Evolutionary conservation across 768 basidiomycete species (phyloP).

Genomic region (Agaricus bisporus): DNA sequence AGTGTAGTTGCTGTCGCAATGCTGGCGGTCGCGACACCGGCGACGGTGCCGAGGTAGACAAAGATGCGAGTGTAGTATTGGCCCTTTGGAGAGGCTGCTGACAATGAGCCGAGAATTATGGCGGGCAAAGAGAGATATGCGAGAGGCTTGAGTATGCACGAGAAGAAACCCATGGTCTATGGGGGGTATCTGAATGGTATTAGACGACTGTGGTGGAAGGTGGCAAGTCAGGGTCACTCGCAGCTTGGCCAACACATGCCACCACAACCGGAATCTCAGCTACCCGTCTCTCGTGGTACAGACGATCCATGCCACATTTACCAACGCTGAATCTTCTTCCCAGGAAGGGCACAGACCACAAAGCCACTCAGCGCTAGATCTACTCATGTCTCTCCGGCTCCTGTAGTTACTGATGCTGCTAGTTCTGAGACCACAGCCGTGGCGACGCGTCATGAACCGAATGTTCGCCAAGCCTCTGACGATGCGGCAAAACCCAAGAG

Average conservation of each 20-base stretch:
- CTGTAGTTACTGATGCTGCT: not conserved
- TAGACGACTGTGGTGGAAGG: not conserved
- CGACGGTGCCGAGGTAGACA: slow-evolving; percentile 69
- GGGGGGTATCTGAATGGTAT: slow-evolving; percentile 5
- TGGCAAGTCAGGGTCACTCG: slow-evolving; percentile 3
- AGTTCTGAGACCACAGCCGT: not conserved
- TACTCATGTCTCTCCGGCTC: slow-evolving; percentile 6
- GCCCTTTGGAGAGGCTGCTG: slow-evolving; percentile 46
- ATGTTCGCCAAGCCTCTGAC: not conserved
- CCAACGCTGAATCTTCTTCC: slow-evolving; percentile 18
- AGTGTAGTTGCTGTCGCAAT: slow-evolving; percentile 61
- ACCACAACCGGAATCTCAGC: not conserved
- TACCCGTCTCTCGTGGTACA: slow-evolving; percentile 11
- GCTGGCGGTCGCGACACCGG: slow-evolving; percentile 67
- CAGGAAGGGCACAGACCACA: slow-evolving; percentile 20
- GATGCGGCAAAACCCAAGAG: not conserved
- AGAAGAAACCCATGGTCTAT: slow-evolving; percentile 55
- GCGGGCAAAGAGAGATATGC: slow-evolving; percentile 75
- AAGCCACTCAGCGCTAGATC: slow-evolving; percentile 16
- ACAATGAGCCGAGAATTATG: slow-evolving; percentile 55
- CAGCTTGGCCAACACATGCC: no score
- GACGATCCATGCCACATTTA: slow-evolving; percentile 3
- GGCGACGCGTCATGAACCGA: not conserved
- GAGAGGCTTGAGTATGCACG: slow-evolving; percentile 57
- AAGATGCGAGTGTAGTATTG: slow-evolving; percentile 70